phyloP scores from a whole-genome alignment of 176 grass and related monocot species.

The Elaeis guineensis region DNA sequence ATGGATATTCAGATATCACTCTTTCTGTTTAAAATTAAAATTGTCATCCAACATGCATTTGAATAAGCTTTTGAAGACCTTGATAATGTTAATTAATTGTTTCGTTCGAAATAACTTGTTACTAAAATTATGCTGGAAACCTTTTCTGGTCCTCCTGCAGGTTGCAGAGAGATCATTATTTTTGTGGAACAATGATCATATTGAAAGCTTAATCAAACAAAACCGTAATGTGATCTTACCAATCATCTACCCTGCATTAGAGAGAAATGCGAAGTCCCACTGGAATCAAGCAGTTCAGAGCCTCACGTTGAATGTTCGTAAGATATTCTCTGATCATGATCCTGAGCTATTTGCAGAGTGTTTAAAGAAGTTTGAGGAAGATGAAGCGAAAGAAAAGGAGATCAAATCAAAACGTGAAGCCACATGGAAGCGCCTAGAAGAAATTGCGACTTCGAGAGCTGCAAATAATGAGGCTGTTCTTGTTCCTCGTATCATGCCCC shows the following conservation, averaged over 20 bases:
- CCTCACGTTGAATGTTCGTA: slow-evolving; percentile 5
- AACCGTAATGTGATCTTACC: slow-evolving; percentile 6
- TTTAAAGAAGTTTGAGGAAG: slow-evolving; percentile 11
- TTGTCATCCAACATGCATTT: too few relatives aligned
- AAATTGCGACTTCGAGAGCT: neutral
- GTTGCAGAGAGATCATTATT: slow-evolving; percentile 14
- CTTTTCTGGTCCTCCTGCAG: neutral
- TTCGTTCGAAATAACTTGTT: too few relatives aligned
- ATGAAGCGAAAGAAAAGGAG: neutral
- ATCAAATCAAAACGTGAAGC: neutral
- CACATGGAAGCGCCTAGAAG: slow-evolving; percentile 5
- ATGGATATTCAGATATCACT: too few relatives aligned
- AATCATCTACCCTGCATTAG: slow-evolving; percentile 5
- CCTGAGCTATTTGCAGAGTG: slow-evolving; percentile 5
- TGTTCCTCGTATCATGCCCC: too few relatives aligned
- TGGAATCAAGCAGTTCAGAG: slow-evolving; percentile 15
- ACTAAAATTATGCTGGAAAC: too few relatives aligned
- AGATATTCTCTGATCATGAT: slow-evolving; percentile 14
- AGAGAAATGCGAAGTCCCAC: slow-evolving; percentile 3
- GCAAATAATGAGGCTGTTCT: too few relatives aligned
- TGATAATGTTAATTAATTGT: too few relatives aligned
- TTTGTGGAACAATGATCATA: slow-evolving; percentile 15
- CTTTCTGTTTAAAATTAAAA: too few relatives aligned
- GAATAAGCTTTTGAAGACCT: too few relatives aligned
- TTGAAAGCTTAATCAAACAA: slow-evolving; percentile 12